Conservation (phyloP, 2,329 filamentous ascomycete species). For the Malbranchea zuffiana region DNA sequence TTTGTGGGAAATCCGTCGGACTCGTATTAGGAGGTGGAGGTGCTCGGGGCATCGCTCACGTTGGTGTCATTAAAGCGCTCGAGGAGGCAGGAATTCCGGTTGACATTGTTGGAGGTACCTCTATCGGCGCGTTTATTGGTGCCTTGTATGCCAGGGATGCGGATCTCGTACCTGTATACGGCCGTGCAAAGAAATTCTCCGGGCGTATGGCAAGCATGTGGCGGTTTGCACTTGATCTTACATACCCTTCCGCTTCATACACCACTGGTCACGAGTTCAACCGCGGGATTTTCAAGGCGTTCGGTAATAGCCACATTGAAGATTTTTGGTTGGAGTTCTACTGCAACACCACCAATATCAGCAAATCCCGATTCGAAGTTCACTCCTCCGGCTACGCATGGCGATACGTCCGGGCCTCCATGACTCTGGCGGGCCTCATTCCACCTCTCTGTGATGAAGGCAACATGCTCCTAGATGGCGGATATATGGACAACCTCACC, state of each 20-base stretch:
- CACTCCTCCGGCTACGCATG: slow-evolving; percentile 96
- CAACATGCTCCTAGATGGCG: slow-evolving; percentile 89
- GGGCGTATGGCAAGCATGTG: slow-evolving; percentile 99
- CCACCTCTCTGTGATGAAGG: slow-evolving; percentile 95
- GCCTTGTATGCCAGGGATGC: slow-evolving; percentile 92
- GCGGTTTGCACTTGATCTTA: slow-evolving; percentile 93
- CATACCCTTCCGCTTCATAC: slow-evolving; percentile 92
- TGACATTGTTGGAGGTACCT: slow-evolving; percentile 89
- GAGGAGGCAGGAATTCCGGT: slow-evolving; percentile 96
- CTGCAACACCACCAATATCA: slow-evolving; percentile 99
- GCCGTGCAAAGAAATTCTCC: slow-evolving; percentile 90
- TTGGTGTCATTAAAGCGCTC: slow-evolving; percentile 86
- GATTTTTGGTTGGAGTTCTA: slow-evolving; percentile 99
- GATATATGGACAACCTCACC: slow-evolving; percentile 93
- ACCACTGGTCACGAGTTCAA: slow-evolving; percentile 99
- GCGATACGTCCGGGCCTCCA: slow-evolving; percentile 91
- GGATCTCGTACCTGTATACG: slow-evolving; percentile 93
- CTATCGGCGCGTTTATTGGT: slow-evolving; percentile 90
- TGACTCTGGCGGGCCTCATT: slow-evolving; percentile 86
- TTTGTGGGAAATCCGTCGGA: slow-evolving; percentile 90
- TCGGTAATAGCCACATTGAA: slow-evolving; percentile 93
- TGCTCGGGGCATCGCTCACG: slow-evolving; percentile 79
- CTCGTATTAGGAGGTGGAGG: slow-evolving; percentile 90
- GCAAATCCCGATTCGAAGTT: slow-evolving; percentile 79
- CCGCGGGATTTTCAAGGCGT: slow-evolving; percentile 95